Percentiles rank a stretch among this genome's conserved stretches.
Evolutionary conservation across 495 filamentous ascomycete genomes (phyloP).

Genomic region (Aspergillus nidulans): DNA sequence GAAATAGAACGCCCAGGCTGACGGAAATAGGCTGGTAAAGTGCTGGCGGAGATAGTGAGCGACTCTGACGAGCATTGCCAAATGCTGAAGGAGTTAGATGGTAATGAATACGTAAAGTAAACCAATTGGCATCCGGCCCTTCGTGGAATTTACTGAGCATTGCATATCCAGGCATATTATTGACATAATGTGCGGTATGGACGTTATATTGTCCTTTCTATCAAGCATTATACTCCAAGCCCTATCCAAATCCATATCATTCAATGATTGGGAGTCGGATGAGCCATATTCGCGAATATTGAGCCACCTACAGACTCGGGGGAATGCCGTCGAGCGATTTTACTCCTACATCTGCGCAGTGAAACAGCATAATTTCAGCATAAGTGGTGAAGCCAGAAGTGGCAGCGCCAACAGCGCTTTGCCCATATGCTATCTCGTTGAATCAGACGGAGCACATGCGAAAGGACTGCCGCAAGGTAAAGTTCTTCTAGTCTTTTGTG

Average conservation of each 20-base stretch:
- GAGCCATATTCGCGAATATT: neutral
- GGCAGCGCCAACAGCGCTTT: neutral
- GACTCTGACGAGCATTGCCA: neutral
- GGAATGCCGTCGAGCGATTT: neutral
- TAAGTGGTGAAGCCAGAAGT: neutral
- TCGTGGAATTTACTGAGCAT: neutral
- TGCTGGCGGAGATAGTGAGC: slow-evolving; percentile 10
- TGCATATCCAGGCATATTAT: neutral
- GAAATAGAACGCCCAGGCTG: neutral
- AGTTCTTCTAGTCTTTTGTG: slow-evolving; percentile 1
- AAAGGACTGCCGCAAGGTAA: neutral
- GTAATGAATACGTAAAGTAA: slow-evolving; percentile 3
- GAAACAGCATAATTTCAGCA: neutral
- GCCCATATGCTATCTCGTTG: neutral
- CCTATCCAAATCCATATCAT: neutral
- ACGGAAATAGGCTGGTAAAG: slow-evolving; percentile 16
- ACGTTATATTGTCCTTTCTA: slow-evolving; percentile 1
- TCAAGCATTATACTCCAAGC: slow-evolving; percentile 3
- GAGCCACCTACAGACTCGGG: neutral
- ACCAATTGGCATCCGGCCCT: neutral
- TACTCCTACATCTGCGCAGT: neutral
- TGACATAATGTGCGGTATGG: neutral
- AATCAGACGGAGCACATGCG: neutral
- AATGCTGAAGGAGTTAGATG: neutral
- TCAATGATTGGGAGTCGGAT: slow-evolving; percentile 6